Evolutionary conservation across 1,284 basidiomycete species (phyloP).

Genomic region (Stereum hirsutum): DNA sequence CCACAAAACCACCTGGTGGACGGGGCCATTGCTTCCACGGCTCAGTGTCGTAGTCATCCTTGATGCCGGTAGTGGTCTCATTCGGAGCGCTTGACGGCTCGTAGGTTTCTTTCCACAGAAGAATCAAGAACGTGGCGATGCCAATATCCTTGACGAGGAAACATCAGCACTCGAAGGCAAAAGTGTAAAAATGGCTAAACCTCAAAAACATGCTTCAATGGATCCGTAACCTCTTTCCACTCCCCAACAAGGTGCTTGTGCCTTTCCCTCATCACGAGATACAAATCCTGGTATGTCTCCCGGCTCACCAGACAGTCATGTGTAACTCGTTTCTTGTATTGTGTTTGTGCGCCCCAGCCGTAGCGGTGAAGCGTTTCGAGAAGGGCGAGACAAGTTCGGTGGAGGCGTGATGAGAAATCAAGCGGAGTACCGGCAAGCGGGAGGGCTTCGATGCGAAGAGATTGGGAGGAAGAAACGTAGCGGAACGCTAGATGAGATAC

Average conservation of each 20-base stretch:
- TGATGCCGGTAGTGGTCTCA: no score
- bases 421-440: conserved; percentile 39
- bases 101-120: conserved; percentile 80
- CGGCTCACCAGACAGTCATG: conserved; percentile 80
- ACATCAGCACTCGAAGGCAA: not conserved
- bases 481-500: conserved; percentile 70
- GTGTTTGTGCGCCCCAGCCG: conserved; percentile 70
- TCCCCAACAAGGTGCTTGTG: conserved; percentile 67
- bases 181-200: conserved; percentile 23
- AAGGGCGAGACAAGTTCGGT: conserved; percentile 73
- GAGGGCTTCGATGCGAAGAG: conserved; percentile 46
- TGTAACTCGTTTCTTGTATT: conserved; percentile 79
- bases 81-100: no score
- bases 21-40: conserved; percentile 69
- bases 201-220: conserved; percentile 83
- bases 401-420: conserved; percentile 55
- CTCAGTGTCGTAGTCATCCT: conserved; percentile 7
- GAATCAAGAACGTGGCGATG: conserved; percentile 87
- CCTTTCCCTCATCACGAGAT: conserved; percentile 76
- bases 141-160: conserved; percentile 68
- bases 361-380: conserved; percentile 81
- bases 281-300: conserved; percentile 84
- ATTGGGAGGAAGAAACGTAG: conserved; percentile 31
- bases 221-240: conserved; percentile 79
- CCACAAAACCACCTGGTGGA: conserved; percentile 80